Evolutionary conservation across 441 rosid species (phyloP).

Genomic region (Hura crepitans): DNA sequence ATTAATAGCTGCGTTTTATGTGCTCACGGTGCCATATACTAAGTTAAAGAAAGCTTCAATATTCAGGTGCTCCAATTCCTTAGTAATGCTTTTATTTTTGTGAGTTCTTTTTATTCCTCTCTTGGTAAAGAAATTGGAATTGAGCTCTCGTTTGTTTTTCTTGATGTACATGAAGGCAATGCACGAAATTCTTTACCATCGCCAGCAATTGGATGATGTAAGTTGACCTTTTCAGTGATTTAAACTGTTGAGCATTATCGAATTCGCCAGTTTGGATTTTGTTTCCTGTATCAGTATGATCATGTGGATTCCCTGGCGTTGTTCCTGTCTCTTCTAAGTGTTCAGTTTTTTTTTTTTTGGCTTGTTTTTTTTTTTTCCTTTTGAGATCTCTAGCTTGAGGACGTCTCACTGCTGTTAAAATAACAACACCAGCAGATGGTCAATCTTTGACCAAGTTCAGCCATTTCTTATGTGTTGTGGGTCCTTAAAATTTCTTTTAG

Average conservation of each 20-base stretch:
- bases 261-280: constrained; percentile 9
- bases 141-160: neutral
- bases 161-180: constrained; percentile 51
- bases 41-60: constrained; percentile 97
- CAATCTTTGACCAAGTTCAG: too few species aligned
- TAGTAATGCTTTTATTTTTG: neutral
- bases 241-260: neutral
- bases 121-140: neutral
- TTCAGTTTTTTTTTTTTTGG: neutral
- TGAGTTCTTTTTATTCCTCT: neutral
- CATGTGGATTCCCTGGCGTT: constrained; percentile 96
- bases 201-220: constrained; percentile 63
- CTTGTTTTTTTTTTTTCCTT: neutral
- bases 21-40: constrained; percentile 68
- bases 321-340: constrained; percentile 39
- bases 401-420: neutral
- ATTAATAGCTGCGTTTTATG: constrained; percentile 76
- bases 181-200: constrained; percentile 84
- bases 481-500: too few species aligned
- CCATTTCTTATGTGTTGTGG: too few species aligned
- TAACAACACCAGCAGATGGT: too few species aligned
- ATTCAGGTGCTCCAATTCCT: constrained; percentile 49
- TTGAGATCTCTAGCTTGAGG: neutral
- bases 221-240: constrained; percentile 22
- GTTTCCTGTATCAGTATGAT: constrained; percentile 56